Evolutionary conservation across 108 stramenopile species (phyloP).

Genomic region (Cyclostephanos tholiformis): DNA sequence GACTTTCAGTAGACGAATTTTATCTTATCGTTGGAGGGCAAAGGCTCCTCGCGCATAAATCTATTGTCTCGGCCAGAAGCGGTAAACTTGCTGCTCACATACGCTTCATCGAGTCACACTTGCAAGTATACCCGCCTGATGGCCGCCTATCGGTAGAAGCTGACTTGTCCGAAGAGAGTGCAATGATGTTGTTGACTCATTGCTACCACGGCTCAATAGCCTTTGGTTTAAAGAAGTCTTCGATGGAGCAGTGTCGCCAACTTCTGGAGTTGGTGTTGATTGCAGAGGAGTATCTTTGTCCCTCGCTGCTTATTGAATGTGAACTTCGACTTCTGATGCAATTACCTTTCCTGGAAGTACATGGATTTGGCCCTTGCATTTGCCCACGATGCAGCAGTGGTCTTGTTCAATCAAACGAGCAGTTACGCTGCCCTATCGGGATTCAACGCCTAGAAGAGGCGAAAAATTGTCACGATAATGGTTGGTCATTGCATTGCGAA

Average conservation of each 20-base stretch:
- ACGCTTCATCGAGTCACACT: slow-evolving; percentile 59
- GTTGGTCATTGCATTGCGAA: slow-evolving; percentile 10
- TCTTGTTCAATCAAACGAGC: neutral
- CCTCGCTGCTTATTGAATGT: slow-evolving; percentile 66
- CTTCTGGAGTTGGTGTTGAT: slow-evolving; percentile 68
- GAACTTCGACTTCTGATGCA: slow-evolving; percentile 65
- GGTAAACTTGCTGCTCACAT: slow-evolving; percentile 77
- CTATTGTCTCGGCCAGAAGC: slow-evolving; percentile 61
- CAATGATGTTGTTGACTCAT: slow-evolving; percentile 60
- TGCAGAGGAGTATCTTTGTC: slow-evolving; percentile 77
- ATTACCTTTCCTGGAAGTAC: neutral
- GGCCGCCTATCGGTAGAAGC: slow-evolving; percentile 28
- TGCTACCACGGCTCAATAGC: slow-evolving; percentile 75
- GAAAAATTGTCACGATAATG: slow-evolving; percentile 1
- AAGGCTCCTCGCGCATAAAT: slow-evolving; percentile 54
- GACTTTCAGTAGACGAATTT: slow-evolving; percentile 36
- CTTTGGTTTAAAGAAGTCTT: slow-evolving; percentile 42
- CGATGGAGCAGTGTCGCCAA: slow-evolving; percentile 38
- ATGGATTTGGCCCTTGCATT: slow-evolving; percentile 22
- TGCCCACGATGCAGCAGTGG: slow-evolving; percentile 32
- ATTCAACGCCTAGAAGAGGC: slow-evolving; percentile 7
- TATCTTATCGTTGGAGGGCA: slow-evolving; percentile 50
- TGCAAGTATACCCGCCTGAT: neutral
- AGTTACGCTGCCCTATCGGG: neutral
- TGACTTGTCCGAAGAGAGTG: slow-evolving; percentile 44